Conservation (phyloP, 495 filamentous ascomycete species). For the Trichoderma virens region DNA sequence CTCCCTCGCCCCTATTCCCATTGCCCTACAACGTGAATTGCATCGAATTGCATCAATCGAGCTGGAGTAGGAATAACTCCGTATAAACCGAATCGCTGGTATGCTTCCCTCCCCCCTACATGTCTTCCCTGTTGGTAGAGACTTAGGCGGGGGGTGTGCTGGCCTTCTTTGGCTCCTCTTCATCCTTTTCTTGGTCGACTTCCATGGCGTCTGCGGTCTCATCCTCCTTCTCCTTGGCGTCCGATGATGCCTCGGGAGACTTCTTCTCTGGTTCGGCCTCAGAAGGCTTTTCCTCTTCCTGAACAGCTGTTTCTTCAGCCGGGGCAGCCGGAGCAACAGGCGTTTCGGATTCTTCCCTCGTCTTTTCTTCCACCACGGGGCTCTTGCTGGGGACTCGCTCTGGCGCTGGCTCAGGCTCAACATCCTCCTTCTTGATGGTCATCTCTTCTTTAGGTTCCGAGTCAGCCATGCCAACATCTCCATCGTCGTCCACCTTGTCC, state of each 20-base stretch:
- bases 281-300: not conserved
- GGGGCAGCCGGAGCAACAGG: not conserved
- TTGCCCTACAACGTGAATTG: not conserved
- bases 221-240: not conserved
- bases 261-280: conserved; percentile 4
- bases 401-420: conserved; percentile 13
- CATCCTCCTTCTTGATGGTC: conserved; percentile 26
- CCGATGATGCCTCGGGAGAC: not conserved
- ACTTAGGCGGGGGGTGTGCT: not conserved
- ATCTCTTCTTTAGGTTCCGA: conserved; percentile 16
- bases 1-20: not conserved
- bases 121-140: too few relatives aligned
- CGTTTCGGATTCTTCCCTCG: not conserved
- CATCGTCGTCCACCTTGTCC: conserved; percentile 22
- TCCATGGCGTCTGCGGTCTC: conserved; percentile 1
- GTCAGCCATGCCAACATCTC: conserved; percentile 31
- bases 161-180: conserved; percentile 3
- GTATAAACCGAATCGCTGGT: not conserved
- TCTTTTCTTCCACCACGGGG: conserved; percentile 1
- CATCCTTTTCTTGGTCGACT: conserved; percentile 4
- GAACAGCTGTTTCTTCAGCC: not conserved
- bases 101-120: too few relatives aligned
- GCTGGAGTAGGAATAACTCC: not conserved
- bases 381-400: conserved; percentile 3
- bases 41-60: not conserved